Base-by-base conservation (phyloP, 345 rosid species). In the Salix dunnii region DNA sequence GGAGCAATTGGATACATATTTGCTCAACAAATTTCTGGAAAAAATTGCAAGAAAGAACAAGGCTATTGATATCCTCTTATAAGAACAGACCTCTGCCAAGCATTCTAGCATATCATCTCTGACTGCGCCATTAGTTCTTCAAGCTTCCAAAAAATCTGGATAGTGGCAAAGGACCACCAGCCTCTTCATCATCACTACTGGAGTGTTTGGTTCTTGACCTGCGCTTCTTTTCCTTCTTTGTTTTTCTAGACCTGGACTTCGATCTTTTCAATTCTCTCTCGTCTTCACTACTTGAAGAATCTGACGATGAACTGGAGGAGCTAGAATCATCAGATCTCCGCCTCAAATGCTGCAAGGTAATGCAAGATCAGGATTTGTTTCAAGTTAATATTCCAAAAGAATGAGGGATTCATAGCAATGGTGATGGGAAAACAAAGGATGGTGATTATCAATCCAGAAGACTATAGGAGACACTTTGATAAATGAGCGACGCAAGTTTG, bases 121-220 rank as follows among this genome's bases (percentile, higher is more conserved):
- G 21, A 69, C 30, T 65, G 77, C 20, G 63, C 70, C 20, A 30
- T 84, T 71, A 91, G 80, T 84, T 89, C 85, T 92, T 96, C 72
- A 84, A 71, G 83, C 78, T 94, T 73, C 77, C 97, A 70, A 96
- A 96, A 91, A 94, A 92, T 84, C 77, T 94, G 42, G 99, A 94
- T 67, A 96, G 97, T 6, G 96, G 96, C 21, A 96, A 91, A 18
- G 97, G 98, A 43, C 97, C 98, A 73, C 82, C 89, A 0, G 82
- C 82, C 71, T 76, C 91, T 48, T 90, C 89, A 63, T 82, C 87
- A 12, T 78, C 86, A 30, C 77, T 83, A 72, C 85, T 74, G 9
- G 85, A 84, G 74, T 73, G 87, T 85, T 89, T 94, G 84, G 74
- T 84, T 83, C 87, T 85, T 69, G 94, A 87, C 74, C 77, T 84